A percentile compares a stretch with the other conserved stretches of the same genome.
These are phyloP conservation scores for Trichoderma breve DNA, from an alignment of 2,329 filamentous ascomycete genomes.

Conservation along the genomic window DNA sequence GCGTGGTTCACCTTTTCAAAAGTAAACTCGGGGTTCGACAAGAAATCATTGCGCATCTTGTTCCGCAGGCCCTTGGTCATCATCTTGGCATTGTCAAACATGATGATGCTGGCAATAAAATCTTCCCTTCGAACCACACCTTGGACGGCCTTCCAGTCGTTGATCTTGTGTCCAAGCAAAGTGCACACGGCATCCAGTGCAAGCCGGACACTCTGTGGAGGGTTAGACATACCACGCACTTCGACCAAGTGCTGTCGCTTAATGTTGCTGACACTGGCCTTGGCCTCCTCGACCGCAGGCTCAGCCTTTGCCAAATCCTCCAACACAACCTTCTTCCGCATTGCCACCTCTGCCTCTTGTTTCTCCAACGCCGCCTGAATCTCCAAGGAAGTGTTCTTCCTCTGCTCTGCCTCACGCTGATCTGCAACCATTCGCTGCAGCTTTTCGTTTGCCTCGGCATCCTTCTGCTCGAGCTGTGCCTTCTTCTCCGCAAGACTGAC, in stretches of 20 bases:
- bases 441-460: slow-evolving; percentile 95
- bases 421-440: slow-evolving; percentile 95
- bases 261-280: slow-evolving; percentile 97
- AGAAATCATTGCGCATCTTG: slow-evolving; percentile 90
- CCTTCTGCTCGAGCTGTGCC: slow-evolving; percentile 86
- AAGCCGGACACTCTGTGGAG: slow-evolving; percentile 84
- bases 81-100: slow-evolving; percentile 91
- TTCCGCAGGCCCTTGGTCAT: slow-evolving; percentile 81
- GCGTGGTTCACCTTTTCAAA: slow-evolving; percentile 95
- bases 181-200: slow-evolving; percentile 96
- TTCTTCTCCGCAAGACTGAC: slow-evolving; percentile 93
- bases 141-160: slow-evolving; percentile 89
- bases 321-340: slow-evolving; percentile 78
- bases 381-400: slow-evolving; percentile 83
- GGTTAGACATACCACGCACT: slow-evolving; percentile 94
- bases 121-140: slow-evolving; percentile 86
- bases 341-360: slow-evolving; percentile 84
- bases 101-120: slow-evolving; percentile 96
- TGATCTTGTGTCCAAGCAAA: slow-evolving; percentile 82
- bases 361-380: slow-evolving; percentile 84
- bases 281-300: slow-evolving; percentile 87
- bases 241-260: slow-evolving; percentile 96
- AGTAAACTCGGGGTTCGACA: slow-evolving; percentile 92
- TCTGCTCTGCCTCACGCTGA: slow-evolving; percentile 89
- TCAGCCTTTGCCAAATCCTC: slow-evolving; percentile 87